Evolutionary conservation across 1,284 basidiomycete genomes (phyloP).

Genomic region (Xerocomus minutiporus): DNA sequence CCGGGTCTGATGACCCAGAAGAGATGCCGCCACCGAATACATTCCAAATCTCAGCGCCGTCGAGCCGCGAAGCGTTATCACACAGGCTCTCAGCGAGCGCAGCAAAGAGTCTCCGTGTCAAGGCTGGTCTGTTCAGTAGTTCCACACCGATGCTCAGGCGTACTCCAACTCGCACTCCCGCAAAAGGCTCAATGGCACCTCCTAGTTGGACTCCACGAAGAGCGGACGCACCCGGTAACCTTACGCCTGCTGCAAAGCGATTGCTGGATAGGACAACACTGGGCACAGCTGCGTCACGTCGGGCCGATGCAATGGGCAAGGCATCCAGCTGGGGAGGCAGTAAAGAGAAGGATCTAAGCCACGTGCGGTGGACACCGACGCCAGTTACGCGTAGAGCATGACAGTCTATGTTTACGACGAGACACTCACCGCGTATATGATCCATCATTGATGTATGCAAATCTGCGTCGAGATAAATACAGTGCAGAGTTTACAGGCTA

Average conservation of each 20-base stretch:
- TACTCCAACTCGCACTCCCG: slow-evolving; percentile 32
- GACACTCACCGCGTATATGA: slow-evolving; percentile 4
- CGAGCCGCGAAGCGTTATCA: slow-evolving; percentile 72
- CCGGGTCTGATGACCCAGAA: slow-evolving; percentile 55
- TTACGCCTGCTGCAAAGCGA: slow-evolving; percentile 78
- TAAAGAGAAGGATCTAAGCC: slow-evolving; percentile 57
- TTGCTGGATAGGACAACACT: slow-evolving; percentile 69
- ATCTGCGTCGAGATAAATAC: slow-evolving; percentile 13
- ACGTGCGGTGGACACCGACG: slow-evolving; percentile 78
- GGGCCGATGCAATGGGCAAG: slow-evolving; percentile 67
- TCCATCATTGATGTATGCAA: slow-evolving; percentile 6
- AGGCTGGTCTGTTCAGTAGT: slow-evolving; percentile 54
- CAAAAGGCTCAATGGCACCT: slow-evolving; percentile 55
- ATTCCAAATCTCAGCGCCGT: slow-evolving; percentile 68
- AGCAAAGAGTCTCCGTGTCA: slow-evolving; percentile 62
- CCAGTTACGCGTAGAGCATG: slow-evolving; percentile 37
- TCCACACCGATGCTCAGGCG: slow-evolving; percentile 36
- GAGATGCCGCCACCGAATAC: slow-evolving; percentile 50
- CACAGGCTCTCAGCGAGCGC: slow-evolving; percentile 73
- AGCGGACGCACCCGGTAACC: slow-evolving; percentile 58
- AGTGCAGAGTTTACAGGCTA: slow-evolving; percentile 19
- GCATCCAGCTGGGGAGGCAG: slow-evolving; percentile 56
- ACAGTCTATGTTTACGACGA: slow-evolving; percentile 2
- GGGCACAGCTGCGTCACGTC: slow-evolving; percentile 54
- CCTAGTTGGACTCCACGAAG: slow-evolving; percentile 65